Conservation (phyloP, 2,329 filamentous ascomycete species). For the Colletotrichum sidae region DNA sequence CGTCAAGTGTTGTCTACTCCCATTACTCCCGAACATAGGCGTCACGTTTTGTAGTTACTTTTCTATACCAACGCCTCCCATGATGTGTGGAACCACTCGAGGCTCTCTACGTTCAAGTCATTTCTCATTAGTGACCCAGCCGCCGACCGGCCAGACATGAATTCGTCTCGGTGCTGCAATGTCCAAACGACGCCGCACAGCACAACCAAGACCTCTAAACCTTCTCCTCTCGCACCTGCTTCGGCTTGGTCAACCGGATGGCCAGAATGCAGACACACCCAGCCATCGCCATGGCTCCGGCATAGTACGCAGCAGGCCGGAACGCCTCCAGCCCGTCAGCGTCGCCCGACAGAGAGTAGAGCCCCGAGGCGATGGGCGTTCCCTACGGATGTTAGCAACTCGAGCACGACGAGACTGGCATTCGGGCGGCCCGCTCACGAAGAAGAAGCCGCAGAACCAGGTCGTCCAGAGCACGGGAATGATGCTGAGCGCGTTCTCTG, state of each 20-base stretch:
- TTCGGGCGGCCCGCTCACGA: conserved; percentile 36
- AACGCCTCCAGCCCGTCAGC: conserved; percentile 38
- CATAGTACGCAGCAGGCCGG: conserved; percentile 44
- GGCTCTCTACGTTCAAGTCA: no score
- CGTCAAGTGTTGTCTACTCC: no score
- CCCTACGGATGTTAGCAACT: conserved; percentile 34
- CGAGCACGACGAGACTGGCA: no score
- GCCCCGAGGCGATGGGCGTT: conserved; percentile 43
- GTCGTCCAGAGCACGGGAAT: conserved; percentile 44
- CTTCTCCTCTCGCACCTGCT: not conserved
- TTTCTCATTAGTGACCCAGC: no score
- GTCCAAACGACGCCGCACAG: no score
- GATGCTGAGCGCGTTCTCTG: conserved; percentile 41
- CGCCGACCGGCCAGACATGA: no score
- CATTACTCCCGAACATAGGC: no score
- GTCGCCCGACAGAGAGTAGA: conserved; percentile 41
- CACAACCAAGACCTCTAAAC: not conserved
- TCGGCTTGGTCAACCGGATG: not conserved
- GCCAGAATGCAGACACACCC: conserved; percentile 22
- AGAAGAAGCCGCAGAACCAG: conserved; percentile 45
- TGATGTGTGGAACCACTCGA: no score
- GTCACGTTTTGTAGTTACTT: no score
- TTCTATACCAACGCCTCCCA: no score
- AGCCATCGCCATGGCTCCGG: conserved; percentile 41
- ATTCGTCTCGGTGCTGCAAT: no score